Percentiles rank a stretch among this genome's conserved stretches.
Evolutionary conservation across 176 grass and related monocot genomes (phyloP).

Genomic region (Elaeis guineensis): DNA sequence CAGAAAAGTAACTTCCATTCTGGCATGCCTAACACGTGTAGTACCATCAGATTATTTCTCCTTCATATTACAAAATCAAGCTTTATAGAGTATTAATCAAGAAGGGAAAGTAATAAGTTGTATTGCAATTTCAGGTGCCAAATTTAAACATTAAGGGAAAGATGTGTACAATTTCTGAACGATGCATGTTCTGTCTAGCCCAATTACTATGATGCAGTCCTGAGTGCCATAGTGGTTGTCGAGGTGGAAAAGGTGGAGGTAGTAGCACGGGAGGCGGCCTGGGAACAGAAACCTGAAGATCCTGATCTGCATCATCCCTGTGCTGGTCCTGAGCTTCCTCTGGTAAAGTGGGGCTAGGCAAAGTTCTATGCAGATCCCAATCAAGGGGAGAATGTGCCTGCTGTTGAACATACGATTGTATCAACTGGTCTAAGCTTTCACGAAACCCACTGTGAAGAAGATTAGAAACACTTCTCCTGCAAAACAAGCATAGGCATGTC

Average conservation of each 20-base stretch:
- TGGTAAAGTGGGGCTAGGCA: slow-evolving; percentile 31
- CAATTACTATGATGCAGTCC: slow-evolving; percentile 57
- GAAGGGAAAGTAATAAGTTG: too few species aligned
- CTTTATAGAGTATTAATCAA: too few species aligned
- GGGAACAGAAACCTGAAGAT: slow-evolving; percentile 32
- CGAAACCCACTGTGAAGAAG: slow-evolving; percentile 93
- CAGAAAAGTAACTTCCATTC: too few species aligned
- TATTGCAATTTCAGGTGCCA: too few species aligned
- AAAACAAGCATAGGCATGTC: slow-evolving; percentile 5
- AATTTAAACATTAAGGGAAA: neutral
- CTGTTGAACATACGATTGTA: slow-evolving; percentile 79
- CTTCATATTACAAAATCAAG: too few species aligned
- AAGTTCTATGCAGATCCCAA: slow-evolving; percentile 48
- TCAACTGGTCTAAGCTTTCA: slow-evolving; percentile 88
- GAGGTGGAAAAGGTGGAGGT: slow-evolving; percentile 71
- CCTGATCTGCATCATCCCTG: slow-evolving; percentile 50
- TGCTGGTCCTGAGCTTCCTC: slow-evolving; percentile 54
- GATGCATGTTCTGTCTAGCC: slow-evolving; percentile 42
- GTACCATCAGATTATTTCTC: too few species aligned
- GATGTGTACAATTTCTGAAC: slow-evolving; percentile 38
- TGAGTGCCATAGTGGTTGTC: slow-evolving; percentile 67
- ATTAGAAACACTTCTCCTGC: slow-evolving; percentile 97
- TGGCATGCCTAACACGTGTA: too few species aligned
- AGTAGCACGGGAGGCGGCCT: slow-evolving; percentile 52
- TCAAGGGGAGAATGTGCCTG: slow-evolving; percentile 55